Evolutionary conservation across 108 stramenopile genomes (phyloP), one percentile per base, ranked within the genome.

Genomic region (Fragilariopsis cylindrus): DNA sequence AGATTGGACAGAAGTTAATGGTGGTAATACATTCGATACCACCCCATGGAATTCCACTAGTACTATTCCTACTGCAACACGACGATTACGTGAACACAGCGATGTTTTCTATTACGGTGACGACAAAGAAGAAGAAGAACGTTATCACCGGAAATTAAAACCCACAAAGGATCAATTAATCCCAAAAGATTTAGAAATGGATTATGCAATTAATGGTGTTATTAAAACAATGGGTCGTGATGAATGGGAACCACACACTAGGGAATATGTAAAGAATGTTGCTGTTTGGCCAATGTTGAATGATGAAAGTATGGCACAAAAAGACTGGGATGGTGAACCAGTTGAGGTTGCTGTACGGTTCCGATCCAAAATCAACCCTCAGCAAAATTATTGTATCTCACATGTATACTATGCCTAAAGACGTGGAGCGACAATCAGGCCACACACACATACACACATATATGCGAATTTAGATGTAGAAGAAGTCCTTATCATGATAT

Each of bases 351-450:
- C 71, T 9, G 56, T 78, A 16, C 71, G 77, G 16, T 78, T 72
- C 53, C 71, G 77, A 18, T 45, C 49, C 13, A 15, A 66, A 66
- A 4, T 15, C 0, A 52, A 52, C 7, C 71, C 71, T 45, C 13
- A 66, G 12, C 47, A 49, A 16, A 46, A 7, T 3, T 78, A 55
- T 67, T 78, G 77, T 43, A 46, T 78, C 16, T 78, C 77, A 5
- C 77, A 78, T 48, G 15, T 78, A 15, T 78, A 72, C 53, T 78
- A 78, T 47, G 77, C 77, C 5, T 78, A 73, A 83, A 15, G 52
- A 12, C 15, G 52, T 53, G 2, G 2, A 30, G 30, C 0, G 30
- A 30, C 30, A 30, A 30, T 30, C 1, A 30, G 1, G 30, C 30
- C 30, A 30, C 30, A 0, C 30, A 30, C 2, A 2, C 30, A 30